A percentile compares a stretch with the other conserved stretches of the same genome.
phyloP scores from a whole-genome alignment of 2,329 filamentous ascomycete species.

The Apiospora pterosperma region DNA sequence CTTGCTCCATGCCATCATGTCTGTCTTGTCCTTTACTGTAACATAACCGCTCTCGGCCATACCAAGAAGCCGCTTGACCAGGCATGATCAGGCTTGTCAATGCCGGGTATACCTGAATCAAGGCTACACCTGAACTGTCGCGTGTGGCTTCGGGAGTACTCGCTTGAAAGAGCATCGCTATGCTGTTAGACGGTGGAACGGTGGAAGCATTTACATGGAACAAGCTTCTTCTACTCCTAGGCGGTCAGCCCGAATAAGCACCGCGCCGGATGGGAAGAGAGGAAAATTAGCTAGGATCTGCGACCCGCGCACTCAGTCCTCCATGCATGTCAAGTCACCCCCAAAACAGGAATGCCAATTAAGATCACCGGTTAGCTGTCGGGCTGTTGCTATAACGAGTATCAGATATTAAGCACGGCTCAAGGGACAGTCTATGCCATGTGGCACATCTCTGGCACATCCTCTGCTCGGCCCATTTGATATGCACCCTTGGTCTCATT shows the following conservation, averaged over 20 bases:
- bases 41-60: background rate
- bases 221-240: background rate
- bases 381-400: background rate
- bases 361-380: background rate
- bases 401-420: background rate
- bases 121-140: background rate
- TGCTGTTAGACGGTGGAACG: background rate
- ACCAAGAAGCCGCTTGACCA: background rate
- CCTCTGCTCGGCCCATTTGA: background rate
- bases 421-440: background rate
- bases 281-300: background rate
- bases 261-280: background rate
- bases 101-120: background rate
- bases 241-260: background rate
- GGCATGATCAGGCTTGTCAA: constrained; percentile 1
- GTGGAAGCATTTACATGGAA: background rate
- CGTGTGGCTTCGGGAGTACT: background rate
- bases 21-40: background rate
- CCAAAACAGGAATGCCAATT: background rate
- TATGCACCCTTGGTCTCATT: no score
- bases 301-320: background rate
- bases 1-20: background rate
- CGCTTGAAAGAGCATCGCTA: background rate
- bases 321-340: background rate
- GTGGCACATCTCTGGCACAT: background rate